Evolutionary conservation across 331 rosid genomes (phyloP).

Genomic region (Erythrophleum ivorense): DNA sequence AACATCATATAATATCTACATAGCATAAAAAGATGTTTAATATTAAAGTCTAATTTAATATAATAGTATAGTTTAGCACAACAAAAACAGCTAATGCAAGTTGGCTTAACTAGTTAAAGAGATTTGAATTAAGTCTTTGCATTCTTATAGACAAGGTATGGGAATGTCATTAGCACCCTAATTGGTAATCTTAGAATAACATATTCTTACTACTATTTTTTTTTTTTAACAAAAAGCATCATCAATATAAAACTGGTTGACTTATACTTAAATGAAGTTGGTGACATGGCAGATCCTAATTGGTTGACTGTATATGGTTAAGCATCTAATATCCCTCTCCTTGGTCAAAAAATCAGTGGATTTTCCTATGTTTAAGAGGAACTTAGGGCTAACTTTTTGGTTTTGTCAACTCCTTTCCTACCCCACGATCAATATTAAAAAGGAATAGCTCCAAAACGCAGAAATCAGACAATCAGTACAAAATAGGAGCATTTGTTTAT

Average conservation of each 20-base stretch:
- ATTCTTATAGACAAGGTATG: no score
- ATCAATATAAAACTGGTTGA: constrained; percentile 52
- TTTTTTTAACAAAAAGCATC: background rate
- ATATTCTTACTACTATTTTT: background rate
- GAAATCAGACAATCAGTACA: constrained; percentile 35
- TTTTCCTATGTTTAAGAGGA: constrained; percentile 58
- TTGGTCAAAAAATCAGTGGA: constrained; percentile 47
- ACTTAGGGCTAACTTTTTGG: constrained; percentile 44
- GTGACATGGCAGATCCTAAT: constrained; percentile 41
- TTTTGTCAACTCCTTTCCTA: constrained; percentile 57
- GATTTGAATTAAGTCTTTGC: no score
- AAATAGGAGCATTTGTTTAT: constrained; percentile 41
- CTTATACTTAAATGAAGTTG: constrained; percentile 37
- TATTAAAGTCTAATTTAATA: background rate
- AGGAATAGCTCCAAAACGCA: constrained; percentile 49
- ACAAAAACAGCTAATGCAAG: background rate
- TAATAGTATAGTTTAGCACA: constrained; percentile 21
- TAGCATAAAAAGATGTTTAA: constrained; percentile 13
- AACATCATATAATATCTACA: background rate
- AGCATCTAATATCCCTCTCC: constrained; percentile 52
- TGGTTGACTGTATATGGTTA: constrained; percentile 43
- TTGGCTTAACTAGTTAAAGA: no score
- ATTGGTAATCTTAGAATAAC: background rate
- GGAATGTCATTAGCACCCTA: background rate
- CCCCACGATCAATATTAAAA: constrained; percentile 47